Evolutionary conservation across 108 stramenopile species (phyloP).

Genomic region (Nitzschia sp.): DNA sequence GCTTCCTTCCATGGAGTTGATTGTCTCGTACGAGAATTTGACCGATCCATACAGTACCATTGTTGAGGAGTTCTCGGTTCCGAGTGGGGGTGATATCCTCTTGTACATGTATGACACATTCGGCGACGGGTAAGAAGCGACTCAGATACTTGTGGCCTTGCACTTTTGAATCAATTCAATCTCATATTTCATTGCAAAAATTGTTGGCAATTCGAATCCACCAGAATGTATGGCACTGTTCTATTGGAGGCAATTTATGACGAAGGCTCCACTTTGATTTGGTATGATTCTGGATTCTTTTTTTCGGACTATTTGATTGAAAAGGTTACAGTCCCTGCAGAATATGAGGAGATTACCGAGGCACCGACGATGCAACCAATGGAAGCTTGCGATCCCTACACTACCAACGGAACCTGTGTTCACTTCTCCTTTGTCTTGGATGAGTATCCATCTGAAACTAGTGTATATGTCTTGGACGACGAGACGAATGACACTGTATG

Average conservation of each 20-base stretch:
- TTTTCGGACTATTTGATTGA: neutral
- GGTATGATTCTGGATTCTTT: neutral
- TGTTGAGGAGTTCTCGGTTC: neutral
- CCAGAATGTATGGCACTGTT: neutral
- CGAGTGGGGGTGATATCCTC: too few species aligned
- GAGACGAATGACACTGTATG: neutral
- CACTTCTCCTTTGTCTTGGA: slow-evolving; percentile 4
- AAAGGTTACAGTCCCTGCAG: neutral
- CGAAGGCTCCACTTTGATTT: neutral
- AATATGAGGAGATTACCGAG: neutral
- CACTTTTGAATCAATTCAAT: neutral
- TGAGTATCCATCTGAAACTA: slow-evolving; percentile 1
- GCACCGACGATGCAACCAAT: too few species aligned
- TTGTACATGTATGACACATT: neutral
- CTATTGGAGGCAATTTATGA: neutral
- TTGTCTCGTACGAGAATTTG: neutral
- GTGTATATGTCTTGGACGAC: neutral
- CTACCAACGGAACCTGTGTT: neutral
- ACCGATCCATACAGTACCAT: neutral
- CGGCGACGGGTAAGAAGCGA: slow-evolving; percentile 9
- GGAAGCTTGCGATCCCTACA: neutral
- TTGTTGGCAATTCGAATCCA: too few species aligned
- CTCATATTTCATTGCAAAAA: too few species aligned
- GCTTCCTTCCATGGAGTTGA: neutral
- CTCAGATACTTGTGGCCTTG: neutral